These are phyloP conservation scores for Sanghuangporus sanghuang DNA, from an alignment of 1,284 basidiomycete genomes.

Conservation along the genomic window DNA sequence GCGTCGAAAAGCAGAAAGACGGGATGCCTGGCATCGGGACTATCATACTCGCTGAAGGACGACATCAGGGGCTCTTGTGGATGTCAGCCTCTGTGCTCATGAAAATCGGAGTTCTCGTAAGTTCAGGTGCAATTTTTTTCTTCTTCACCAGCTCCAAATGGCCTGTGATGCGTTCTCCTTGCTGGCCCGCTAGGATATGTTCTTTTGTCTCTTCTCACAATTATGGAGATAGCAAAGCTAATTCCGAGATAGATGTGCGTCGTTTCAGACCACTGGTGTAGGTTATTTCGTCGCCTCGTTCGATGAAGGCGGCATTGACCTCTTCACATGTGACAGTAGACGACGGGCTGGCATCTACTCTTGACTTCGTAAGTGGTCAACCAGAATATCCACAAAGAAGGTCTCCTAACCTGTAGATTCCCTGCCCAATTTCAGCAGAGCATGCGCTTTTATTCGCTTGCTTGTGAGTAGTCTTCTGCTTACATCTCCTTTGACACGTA, in stretches of 20 bases:
- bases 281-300: background rate
- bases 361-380: slow-evolving; percentile 6
- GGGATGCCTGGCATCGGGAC: background rate
- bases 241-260: background rate
- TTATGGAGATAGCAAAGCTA: background rate
- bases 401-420: background rate
- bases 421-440: background rate
- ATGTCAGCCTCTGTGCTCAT: background rate
- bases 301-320: background rate
- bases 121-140: background rate
- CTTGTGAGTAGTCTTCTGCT: background rate
- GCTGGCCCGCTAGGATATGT: no score
- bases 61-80: slow-evolving; percentile 5
- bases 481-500: no score
- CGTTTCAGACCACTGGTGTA: background rate
- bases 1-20: background rate
- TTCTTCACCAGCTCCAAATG: no score
- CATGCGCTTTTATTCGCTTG: slow-evolving; percentile 6
- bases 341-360: background rate
- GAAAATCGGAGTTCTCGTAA: slow-evolving; percentile 10
- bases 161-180: no score
- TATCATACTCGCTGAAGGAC: background rate
- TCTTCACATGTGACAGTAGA: background rate
- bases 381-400: background rate
- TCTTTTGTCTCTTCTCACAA: no score